Evolutionary conservation across 169 alveolate genomes (phyloP), one percentile per base, ranked within the genome.

Genomic region (Miamiensis avidus): DNA sequence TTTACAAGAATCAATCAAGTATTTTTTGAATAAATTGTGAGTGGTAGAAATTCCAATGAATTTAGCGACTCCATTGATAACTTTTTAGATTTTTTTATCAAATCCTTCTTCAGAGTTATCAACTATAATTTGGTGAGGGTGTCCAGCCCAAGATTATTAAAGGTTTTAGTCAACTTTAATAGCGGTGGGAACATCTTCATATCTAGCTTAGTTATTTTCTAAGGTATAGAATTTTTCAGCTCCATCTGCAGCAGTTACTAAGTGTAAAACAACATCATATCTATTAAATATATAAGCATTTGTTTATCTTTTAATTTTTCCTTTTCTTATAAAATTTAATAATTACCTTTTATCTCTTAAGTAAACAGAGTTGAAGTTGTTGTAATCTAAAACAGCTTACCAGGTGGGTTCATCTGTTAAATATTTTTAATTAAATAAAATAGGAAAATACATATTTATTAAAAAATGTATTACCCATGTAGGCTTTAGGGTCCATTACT

Each of bases 171-270:
- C 97, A 29, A 85, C 81, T 64, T 78, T 83, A 0, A 76, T 89
- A 27, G 95, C 95, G 11, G 86, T 87, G 29, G 90, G 89, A n/a
- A 75, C 64, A 49, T 86, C 85, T 84, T 93, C 96, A 78, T 91
- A 89, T 78, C 95, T 84, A 29, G 96, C 96, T 30, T 74, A 92
- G 83, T 92, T 88, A 82, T 92, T 91, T 69, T 82, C 91, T 31
- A 84, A 84, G 28, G 86, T 82, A 72, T 90, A 94, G 65, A 86
- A 90, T 64, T 90, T 88, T 72, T 77, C 89, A 34, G 95, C 94
- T 74, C 96, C 95, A 74, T 94, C 92, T n/a, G 96, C 96, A 65
- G 93, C 91, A 29, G 96, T 91, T n/a, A 92, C 96, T 74, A 94
- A 32, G 82, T 94, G 97, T 0, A 91, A 76, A 29, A 94, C 97